Conservation (phyloP, 2,329 filamentous ascomycete species). For the Microcyclospora pomicola region DNA sequence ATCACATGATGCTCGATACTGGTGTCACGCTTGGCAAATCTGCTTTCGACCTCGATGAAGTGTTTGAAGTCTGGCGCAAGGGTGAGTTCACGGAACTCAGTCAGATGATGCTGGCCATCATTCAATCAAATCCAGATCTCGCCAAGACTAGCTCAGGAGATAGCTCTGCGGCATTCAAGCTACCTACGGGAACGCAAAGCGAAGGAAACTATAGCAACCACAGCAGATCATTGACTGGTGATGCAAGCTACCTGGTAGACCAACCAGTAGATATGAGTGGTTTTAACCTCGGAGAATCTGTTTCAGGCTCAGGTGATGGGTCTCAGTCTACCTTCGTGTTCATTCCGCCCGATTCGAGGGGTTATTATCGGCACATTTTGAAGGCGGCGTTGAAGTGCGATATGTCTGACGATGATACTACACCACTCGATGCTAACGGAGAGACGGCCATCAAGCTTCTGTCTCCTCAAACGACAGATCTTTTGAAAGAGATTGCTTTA, state of each 20-base stretch:
- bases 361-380: slow-evolving; percentile 71
- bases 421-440: slow-evolving; percentile 35
- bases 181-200: slow-evolving; percentile 8
- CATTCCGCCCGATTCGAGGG: slow-evolving; percentile 70
- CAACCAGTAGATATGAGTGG: slow-evolving; percentile 53
- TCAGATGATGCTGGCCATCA: slow-evolving; percentile 82
- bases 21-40: slow-evolving; percentile 62
- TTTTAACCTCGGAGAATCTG: slow-evolving; percentile 43
- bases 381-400: slow-evolving; percentile 58
- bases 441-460: slow-evolving; percentile 40
- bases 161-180: slow-evolving; percentile 20
- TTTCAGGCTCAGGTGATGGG: slow-evolving; percentile 20
- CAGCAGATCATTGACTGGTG: slow-evolving; percentile 33
- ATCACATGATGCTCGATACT: slow-evolving; percentile 68
- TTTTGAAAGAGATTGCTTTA: slow-evolving; percentile 71
- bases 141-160: slow-evolving; percentile 57
- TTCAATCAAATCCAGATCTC: slow-evolving; percentile 73
- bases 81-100: slow-evolving; percentile 76
- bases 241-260: slow-evolving; percentile 46
- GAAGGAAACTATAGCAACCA: slow-evolving; percentile 26
- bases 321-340: slow-evolving; percentile 53
- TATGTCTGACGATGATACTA: slow-evolving; percentile 39
- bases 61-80: slow-evolving; percentile 82
- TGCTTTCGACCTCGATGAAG: slow-evolving; percentile 83
- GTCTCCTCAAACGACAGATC: slow-evolving; percentile 65